These are phyloP conservation scores for Biancaea sappan DNA, from an alignment of 306 rosid species.

Conservation along the genomic window DNA sequence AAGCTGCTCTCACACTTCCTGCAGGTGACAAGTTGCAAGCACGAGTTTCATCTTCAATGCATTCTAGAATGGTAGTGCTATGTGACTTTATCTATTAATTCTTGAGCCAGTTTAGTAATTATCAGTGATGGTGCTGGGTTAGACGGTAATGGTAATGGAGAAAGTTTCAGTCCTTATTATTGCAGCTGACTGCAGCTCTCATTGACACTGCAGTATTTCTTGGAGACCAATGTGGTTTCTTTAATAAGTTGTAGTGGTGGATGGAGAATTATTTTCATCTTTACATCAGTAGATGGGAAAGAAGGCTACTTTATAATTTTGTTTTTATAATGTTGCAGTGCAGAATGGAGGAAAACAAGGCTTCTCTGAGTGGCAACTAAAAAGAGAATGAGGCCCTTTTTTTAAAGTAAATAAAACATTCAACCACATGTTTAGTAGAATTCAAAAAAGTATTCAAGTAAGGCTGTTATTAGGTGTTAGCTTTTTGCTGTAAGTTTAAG, in stretches of 20 bases:
- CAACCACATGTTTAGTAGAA: background rate
- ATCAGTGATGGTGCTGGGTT: background rate
- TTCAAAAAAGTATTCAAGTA: background rate
- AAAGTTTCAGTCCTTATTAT: slow-evolving; percentile 6
- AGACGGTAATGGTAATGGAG: slow-evolving; percentile 1
- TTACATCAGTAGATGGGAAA: slow-evolving; percentile 3
- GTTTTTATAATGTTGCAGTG: background rate
- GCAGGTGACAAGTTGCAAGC: slow-evolving; percentile 92
- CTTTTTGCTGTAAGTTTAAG: background rate
- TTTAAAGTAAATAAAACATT: background rate
- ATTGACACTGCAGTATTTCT: slow-evolving; percentile 13
- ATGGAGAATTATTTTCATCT: background rate
- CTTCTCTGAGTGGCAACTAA: background rate
- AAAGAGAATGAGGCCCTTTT: slow-evolving; percentile 4
- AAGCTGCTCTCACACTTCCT: slow-evolving; percentile 12
- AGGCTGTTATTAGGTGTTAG: background rate
- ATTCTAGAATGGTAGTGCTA: slow-evolving; percentile 85
- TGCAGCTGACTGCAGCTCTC: background rate
- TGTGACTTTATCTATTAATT: slow-evolving; percentile 5
- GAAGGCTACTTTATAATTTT: background rate
- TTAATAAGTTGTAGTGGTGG: background rate
- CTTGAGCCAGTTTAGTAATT: background rate
- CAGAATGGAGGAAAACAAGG: slow-evolving; percentile 12
- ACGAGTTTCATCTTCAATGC: slow-evolving; percentile 96
- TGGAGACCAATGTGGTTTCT: slow-evolving; percentile 4